Evolutionary conservation across 139 green algal genomes (phyloP).

Genomic region (Picochlorum sp.): DNA sequence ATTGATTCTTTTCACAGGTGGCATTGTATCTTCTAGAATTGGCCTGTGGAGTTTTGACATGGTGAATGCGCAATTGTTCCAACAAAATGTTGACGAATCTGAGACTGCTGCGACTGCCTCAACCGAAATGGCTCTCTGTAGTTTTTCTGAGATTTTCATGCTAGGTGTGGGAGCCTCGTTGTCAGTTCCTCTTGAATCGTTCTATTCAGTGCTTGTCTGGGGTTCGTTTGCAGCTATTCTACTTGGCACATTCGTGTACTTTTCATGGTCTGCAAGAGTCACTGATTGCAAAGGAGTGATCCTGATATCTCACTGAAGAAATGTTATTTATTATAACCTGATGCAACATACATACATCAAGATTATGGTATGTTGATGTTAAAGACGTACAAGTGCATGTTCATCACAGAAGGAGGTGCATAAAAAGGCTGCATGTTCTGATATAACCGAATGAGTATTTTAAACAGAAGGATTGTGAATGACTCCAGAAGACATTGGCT

Average conservation of each 20-base stretch:
- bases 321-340: too few species aligned
- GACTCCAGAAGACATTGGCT: too few species aligned
- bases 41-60: conserved; percentile 47
- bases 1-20: conserved; percentile 28
- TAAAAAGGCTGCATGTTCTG: too few species aligned
- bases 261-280: conserved; percentile 13
- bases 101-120: conserved; percentile 29
- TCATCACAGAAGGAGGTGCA: too few species aligned
- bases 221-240: conserved; percentile 23
- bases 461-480: too few species aligned
- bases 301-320: not conserved
- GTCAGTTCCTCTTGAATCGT: conserved; percentile 8
- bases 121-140: conserved; percentile 40
- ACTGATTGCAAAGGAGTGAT: too few species aligned
- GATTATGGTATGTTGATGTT: too few species aligned
- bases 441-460: too few species aligned
- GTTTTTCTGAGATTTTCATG: conserved; percentile 40
- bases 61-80: conserved; percentile 39
- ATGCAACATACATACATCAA: too few species aligned
- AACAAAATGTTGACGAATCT: conserved; percentile 28
- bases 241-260: conserved; percentile 19
- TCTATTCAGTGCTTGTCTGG: conserved; percentile 20
- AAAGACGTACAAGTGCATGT: too few species aligned
- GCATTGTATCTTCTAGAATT: conserved; percentile 35
- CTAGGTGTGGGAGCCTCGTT: conserved; percentile 26